Evolutionary conservation across 75 land plant species (phyloP), one percentile per base, ranked within the genome.

Genomic region (Chamaecyparis obtusa): DNA sequence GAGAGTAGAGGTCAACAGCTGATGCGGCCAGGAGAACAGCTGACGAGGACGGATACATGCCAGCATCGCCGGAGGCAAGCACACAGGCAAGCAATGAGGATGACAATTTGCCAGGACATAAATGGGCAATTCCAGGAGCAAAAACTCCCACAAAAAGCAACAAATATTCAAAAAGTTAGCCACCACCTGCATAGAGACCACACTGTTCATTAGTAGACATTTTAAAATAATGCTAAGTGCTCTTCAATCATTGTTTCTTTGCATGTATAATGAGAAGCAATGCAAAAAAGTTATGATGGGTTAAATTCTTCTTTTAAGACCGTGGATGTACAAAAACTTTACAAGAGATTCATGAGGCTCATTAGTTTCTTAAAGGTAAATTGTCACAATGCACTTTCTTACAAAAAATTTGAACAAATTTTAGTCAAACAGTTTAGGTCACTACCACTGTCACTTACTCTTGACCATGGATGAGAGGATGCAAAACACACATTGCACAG

Each of bases 111-210:
- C n/a, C n/a, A n/a, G n/a, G n/a, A n/a, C n/a, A n/a, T n/a, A n/a
- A n/a, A n/a, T n/a, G n/a, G n/a, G n/a, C n/a, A n/a, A n/a, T n/a
- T n/a, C n/a, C n/a, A n/a, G n/a, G n/a, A n/a, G n/a, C n/a, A n/a
- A n/a, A n/a, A n/a, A n/a, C n/a, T n/a, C n/a, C n/a, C n/a, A n/a
- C n/a, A n/a, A n/a, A n/a, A n/a, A n/a, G n/a, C n/a, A n/a, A n/a
- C n/a, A 87, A 6, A 90, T 88, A 83, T 84, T 86, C 2, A 89
- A 86, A 2, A 91, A 35, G 56, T 86, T 80, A 15, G 86, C 87
- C 54, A 89, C 84, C 75, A 96, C 92, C 97, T 95, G 87, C 43
- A 84, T n/a, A 85, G 41, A 84, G 57, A 21, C 41, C 64, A 55
- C 64, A 84, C 15, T 64, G 36, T 37, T 81, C 30, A 46, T 81